Evolutionary conservation across 495 filamentous ascomycete species (phyloP), one percentile per base, ranked within the genome.

Genomic region (Penicillium mononematosum): DNA sequence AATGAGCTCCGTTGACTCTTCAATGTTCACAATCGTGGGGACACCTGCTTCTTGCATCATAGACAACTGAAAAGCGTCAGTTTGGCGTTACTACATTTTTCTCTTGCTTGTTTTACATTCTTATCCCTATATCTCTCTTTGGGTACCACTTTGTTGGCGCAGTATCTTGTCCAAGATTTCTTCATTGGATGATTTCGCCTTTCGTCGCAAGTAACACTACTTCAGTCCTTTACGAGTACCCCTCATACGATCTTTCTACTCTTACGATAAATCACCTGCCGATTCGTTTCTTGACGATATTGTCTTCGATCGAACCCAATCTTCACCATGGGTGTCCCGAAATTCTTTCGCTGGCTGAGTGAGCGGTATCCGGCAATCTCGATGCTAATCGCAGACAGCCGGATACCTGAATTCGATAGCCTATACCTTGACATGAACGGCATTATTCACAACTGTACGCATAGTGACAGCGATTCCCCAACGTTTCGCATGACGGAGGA

Each of bases 381-480:
- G 38, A 92, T 96, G 84, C 82, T 99, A 61, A 98, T 99, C 72
- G 93, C 92, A 52, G 95, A 99, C 79, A 99, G 96, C 75, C 89
- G 94, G 56, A 99, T 99, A 72, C 95, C 95, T 32, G 95, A 99
- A 71, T 99, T 99, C 73, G 95, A 99, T 74, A 94, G 90, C 71
- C 84, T 99, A 55, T 99, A 98, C 73, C 82, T 96, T 62, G 94
- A 98, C 65, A 97, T 98, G 95, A 98, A 99, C 71, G 95, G 94
- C 58, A 99, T 99, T 70, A 98, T 99, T 64, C 95, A 99, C 70
- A 99, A 99, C 70, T 99, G 95, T 70, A 98, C 95, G 53, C 95
- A 99, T 77, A 96, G 89, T 55, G 94, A 99, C 66, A 87, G 89
- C 10, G 89, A 91, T 63, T 91, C 91, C 58, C 85, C 92, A 3